phyloP scores from a whole-genome alignment of 208 protist species.

The Trichomonas tenax region DNA sequence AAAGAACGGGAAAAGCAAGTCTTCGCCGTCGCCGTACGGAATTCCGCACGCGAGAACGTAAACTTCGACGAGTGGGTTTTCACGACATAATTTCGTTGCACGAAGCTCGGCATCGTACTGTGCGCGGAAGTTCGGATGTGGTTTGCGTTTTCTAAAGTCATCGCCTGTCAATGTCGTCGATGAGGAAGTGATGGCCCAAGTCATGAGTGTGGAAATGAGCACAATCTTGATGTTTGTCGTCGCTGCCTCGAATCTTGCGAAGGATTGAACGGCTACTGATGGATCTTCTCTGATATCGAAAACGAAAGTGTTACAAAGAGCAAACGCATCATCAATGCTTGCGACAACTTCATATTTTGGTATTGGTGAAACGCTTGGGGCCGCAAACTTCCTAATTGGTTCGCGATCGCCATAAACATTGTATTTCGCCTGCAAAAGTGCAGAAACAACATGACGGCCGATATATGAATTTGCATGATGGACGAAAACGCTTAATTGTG shows the following conservation, averaged over 20 bases:
- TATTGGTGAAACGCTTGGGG: neutral
- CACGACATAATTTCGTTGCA: neutral
- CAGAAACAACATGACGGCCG: slow-evolving; percentile 1
- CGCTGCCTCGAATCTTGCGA: neutral
- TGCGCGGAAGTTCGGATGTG: neutral
- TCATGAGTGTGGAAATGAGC: slow-evolving; percentile 3
- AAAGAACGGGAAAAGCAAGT: neutral
- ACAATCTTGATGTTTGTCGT: neutral
- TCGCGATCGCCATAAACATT: neutral
- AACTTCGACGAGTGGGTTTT: slow-evolving; percentile 2
- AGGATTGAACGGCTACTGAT: neutral
- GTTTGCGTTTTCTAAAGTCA: neutral
- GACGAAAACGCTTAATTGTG: neutral
- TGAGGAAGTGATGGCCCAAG: neutral
- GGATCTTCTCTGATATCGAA: neutral
- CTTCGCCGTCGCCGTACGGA: neutral
- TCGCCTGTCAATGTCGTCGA: neutral
- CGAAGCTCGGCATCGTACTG: neutral
- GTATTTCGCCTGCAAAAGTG: neutral
- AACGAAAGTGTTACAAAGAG: neutral
- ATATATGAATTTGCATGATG: slow-evolving; percentile 12
- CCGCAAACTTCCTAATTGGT: neutral
- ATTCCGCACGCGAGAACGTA: neutral
- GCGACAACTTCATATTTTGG: neutral
- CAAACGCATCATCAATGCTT: slow-evolving; percentile 11